Percentiles rank a stretch among this genome's conserved stretches.
phyloP scores from a whole-genome alignment of 345 rosid species.

The Melaleuca alternifolia region DNA sequence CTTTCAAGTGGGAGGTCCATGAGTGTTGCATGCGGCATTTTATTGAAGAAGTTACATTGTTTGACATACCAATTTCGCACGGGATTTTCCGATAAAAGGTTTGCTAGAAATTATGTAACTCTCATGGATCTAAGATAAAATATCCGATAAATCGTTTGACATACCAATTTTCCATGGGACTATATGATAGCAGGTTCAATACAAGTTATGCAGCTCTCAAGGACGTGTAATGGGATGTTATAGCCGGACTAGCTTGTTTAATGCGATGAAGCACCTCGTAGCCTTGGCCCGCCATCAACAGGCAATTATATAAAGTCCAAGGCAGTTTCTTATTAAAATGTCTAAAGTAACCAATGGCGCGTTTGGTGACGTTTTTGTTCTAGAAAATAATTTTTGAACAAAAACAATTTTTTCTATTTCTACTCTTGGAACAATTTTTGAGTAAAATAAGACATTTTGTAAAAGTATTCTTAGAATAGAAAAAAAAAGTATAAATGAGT shows the following conservation, averaged over 20 bases:
- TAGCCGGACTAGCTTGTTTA: background rate
- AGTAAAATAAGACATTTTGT: too few species aligned
- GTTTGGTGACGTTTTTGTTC: too few species aligned
- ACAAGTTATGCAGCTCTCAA: background rate
- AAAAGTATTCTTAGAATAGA: too few species aligned
- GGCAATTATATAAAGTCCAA: background rate
- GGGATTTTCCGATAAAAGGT: background rate
- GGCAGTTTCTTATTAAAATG: background rate
- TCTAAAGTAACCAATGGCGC: background rate
- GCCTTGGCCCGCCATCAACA: background rate
- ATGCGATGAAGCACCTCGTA: background rate
- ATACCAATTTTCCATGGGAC: background rate
- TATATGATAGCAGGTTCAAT: background rate
- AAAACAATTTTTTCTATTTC: too few species aligned
- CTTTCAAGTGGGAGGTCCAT: background rate
- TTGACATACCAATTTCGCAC: background rate
- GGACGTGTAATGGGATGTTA: background rate
- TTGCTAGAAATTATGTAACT: background rate
- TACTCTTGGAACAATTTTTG: too few species aligned
- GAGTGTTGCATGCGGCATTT: accelerated
- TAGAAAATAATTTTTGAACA: too few species aligned
- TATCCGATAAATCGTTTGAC: background rate
- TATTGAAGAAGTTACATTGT: background rate
- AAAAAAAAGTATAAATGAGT: too few species aligned
- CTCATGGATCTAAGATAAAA: background rate